Evolutionary conservation across 495 filamentous ascomycete species (phyloP).

Genomic region (Extremus antarcticus): DNA sequence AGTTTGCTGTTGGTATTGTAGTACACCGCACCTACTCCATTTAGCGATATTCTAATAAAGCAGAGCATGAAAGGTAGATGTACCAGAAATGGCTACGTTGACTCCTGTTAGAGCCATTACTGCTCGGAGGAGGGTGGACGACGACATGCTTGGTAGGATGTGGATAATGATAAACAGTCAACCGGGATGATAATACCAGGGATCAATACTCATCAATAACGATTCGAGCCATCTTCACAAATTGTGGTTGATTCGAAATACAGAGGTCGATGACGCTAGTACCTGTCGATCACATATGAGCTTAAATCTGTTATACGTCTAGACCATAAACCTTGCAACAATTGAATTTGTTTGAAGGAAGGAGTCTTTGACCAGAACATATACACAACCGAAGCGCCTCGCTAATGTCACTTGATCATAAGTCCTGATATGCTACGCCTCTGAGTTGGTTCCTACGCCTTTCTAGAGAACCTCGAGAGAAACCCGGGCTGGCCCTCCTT

Average conservation of each 20-base stretch:
- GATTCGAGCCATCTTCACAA: background rate
- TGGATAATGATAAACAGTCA: background rate
- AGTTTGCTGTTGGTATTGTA: slow-evolving; percentile 24
- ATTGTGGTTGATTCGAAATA: background rate
- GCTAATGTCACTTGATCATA: too few relatives aligned
- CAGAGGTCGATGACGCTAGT: background rate
- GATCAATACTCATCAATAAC: background rate
- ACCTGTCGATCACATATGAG: background rate
- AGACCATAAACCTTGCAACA: too few relatives aligned
- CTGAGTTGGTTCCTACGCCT: too few relatives aligned
- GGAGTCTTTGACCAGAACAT: too few relatives aligned
- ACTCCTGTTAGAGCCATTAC: background rate
- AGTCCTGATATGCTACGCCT: too few relatives aligned
- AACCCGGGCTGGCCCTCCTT: background rate
- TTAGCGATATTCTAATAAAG: background rate
- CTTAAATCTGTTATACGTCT: too few relatives aligned
- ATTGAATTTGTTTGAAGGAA: too few relatives aligned
- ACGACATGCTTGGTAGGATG: background rate
- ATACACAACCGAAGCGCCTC: too few relatives aligned
- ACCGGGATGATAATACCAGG: background rate
- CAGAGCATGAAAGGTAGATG: background rate
- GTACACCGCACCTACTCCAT: background rate
- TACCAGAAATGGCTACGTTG: background rate
- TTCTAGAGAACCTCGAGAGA: background rate
- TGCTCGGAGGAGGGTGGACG: background rate